Base-by-base conservation (phyloP, 768 basidiomycete genomes). In the Lyophyllum shimeji region DNA sequence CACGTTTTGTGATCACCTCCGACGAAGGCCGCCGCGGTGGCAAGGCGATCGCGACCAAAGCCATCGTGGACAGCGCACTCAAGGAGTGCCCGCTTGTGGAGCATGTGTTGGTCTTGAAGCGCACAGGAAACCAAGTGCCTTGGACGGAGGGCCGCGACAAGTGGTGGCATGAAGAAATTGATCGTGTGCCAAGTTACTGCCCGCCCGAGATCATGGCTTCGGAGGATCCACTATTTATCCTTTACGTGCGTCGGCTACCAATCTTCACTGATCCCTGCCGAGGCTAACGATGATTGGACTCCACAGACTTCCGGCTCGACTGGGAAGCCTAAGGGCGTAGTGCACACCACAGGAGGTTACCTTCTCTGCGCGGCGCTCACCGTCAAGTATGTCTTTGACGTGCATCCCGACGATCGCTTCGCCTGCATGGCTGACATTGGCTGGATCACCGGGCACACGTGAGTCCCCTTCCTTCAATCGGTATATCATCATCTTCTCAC, bases 391-490 rank as follows among this genome's bases (percentile, higher is more conserved):
- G 93, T 97, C 59, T 99, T 98, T 68, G 96, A 99, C 69, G 84
- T 98, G 20, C 96, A 99, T 71, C 86, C 89, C n/a, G 94, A 91
- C 57, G 96, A 98, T 76, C 86, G 82, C 62, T 98, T 95, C 70
- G 97, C 88, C 1, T 98, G 96, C 78, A 95, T 98, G 95, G 96
- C 96, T 55, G 96, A 99, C 67, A 82, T 99, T 50, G 96, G 96
- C 64, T 98, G 96, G 96, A 96, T 98, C 76, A 98, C 96, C 2
- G 95, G 95, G 17, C 94, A 97, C 74, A 91, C 90, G 74, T 91
- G 63, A 53, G 77, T 68, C 12, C 46, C 24, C 46, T 44, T 31
- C 17, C 47, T 42, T 29, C n/a, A n/a, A n/a, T n/a, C n/a, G n/a
- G n/a, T 51, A 55, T 60, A 4, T 31, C 44, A 55, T 33, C 29